Conservation (phyloP, 768 basidiomycete species). For the Termitomyces sp. region DNA sequence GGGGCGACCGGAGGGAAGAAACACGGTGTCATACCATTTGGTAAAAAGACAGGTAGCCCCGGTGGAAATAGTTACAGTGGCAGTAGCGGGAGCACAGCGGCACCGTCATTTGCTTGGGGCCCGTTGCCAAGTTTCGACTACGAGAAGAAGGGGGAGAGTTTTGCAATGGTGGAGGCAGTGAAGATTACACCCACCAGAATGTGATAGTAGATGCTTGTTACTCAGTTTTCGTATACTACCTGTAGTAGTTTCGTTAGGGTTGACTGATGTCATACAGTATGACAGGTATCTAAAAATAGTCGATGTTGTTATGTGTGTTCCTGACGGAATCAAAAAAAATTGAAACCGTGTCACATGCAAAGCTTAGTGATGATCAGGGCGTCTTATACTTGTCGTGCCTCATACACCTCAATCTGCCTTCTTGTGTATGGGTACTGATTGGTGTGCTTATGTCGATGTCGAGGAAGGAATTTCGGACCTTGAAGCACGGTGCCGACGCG, state of each 20-base stretch:
- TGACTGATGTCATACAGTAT: too few relatives aligned
- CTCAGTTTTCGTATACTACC: not conserved
- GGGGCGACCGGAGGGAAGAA: slow-evolving; percentile 34
- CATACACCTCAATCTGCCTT: too few relatives aligned
- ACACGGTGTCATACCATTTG: slow-evolving; percentile 34
- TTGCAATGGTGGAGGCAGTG: slow-evolving; percentile 18
- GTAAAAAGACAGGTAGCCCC: slow-evolving; percentile 27
- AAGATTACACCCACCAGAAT: slow-evolving; percentile 12
- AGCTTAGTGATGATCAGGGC: too few relatives aligned
- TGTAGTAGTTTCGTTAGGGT: too few relatives aligned
- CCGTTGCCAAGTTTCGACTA: slow-evolving; percentile 46
- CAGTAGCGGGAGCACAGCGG: slow-evolving; percentile 13
- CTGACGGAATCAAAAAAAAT: too few relatives aligned
- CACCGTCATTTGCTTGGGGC: slow-evolving; percentile 56
- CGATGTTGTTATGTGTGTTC: too few relatives aligned
- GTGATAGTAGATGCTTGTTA: not conserved
- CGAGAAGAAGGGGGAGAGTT: slow-evolving; percentile 13
- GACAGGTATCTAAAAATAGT: too few relatives aligned
- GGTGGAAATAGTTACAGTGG: not conserved
- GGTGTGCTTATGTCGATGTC: too few relatives aligned
- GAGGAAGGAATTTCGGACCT: not conserved
- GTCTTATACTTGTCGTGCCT: too few relatives aligned
- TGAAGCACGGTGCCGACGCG: not conserved
- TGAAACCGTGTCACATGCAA: too few relatives aligned
- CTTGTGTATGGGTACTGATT: too few relatives aligned